phyloP scores from a whole-genome alignment of 176 grass and related monocot species.

The Oryza glaberrima region DNA sequence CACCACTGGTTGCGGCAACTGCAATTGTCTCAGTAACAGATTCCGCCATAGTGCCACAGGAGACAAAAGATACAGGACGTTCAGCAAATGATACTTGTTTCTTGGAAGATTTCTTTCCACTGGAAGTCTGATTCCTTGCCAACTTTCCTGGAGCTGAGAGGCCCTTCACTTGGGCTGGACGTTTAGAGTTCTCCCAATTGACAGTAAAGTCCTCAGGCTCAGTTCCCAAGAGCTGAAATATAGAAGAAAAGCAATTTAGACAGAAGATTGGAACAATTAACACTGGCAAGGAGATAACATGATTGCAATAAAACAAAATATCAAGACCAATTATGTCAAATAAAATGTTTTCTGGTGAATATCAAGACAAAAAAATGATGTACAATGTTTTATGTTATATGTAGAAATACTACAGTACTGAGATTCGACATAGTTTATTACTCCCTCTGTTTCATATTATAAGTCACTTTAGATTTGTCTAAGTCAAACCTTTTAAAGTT shows the following conservation, averaged over 20 bases:
- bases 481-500: no score
- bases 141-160: slow-evolving; percentile 53
- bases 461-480: no score
- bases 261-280: not conserved
- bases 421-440: not conserved
- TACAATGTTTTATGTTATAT: not conserved
- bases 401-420: not conserved
- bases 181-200: slow-evolving; percentile 51
- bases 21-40: slow-evolving; percentile 44
- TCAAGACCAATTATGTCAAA: not conserved
- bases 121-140: slow-evolving; percentile 32
- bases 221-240: slow-evolving; percentile 65
- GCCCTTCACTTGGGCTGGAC: slow-evolving; percentile 33
- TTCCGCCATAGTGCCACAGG: slow-evolving; percentile 67
- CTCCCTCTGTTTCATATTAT: no score
- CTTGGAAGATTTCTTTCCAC: slow-evolving; percentile 43
- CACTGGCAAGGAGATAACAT: slow-evolving; percentile 27
- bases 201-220: slow-evolving; percentile 65
- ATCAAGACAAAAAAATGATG: not conserved
- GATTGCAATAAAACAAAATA: not conserved
- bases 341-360: not conserved
- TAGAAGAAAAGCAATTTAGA: slow-evolving; percentile 15
- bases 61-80: slow-evolving; percentile 79
- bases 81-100: slow-evolving; percentile 56
- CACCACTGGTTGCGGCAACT: slow-evolving; percentile 44